Base-by-base conservation (phyloP, 2,329 filamentous ascomycete genomes). In the Colletotrichum sp. region DNA sequence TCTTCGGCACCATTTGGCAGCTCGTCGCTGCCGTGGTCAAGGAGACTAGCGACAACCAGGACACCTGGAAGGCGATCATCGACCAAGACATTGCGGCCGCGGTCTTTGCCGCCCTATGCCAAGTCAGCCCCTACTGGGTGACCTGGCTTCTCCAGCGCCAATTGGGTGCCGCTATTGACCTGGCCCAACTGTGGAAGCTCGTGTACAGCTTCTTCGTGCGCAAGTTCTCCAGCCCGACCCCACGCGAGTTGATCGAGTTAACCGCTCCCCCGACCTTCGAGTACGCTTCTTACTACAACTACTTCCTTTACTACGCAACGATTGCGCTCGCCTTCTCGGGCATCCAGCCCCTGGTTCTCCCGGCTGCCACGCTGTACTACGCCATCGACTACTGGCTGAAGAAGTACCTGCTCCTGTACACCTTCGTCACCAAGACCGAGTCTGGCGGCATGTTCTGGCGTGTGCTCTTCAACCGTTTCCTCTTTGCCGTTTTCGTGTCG, bases 281-380 rank as follows among this genome's bases (percentile, higher is more conserved):
- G 80, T 99, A 98, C 82, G 95, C 97, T 75, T 95, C 92, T 80
- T 99, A 99, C 86, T 99, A 98, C 90, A 99, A 98, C 85, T 99
- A 98, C 84, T 98, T 98, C 85, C 89, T 99, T 34, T 99, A 95
- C 86, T 99, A 99, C 86, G 90, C 94, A 28, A 98, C 96, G 0
- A 95, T 99, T 36, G 94, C 95, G 0, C 88, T 99, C 18, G 95
- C 93, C 80, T 98, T 97, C 81, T 93, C 94, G 3, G 92, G 93
- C 3, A 89, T 99, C 68, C 97, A 99, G 84, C 97, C 97, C 1
- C 89, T 99, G 28, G 94, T 97, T 3, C 89, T 99, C 9, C 93
- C 95, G 0, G 94, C 98, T 52, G 95, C 95, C 1, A 96, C 96
- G 2, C 86, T 98, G 34, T 99, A 98, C 88, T 99, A 99, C 84